Conservation (phyloP, 495 filamentous ascomycete species). For the Trichocladium uniseriatum region DNA sequence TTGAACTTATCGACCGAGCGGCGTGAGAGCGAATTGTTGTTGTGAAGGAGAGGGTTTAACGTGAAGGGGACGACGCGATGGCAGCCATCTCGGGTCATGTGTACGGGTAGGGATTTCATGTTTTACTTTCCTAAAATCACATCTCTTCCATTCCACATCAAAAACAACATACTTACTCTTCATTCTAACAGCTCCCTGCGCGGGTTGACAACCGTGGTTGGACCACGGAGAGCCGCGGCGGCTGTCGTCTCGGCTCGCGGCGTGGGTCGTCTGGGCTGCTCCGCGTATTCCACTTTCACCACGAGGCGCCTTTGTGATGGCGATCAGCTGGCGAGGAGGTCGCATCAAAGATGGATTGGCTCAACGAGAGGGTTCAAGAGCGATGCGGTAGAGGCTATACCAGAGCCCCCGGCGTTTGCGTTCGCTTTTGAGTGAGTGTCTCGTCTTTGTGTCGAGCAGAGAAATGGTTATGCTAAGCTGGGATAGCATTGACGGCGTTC, state of each 20-base stretch:
- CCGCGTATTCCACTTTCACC: neutral
- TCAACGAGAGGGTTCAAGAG: constrained; percentile 4
- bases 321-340: neutral
- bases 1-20: too few relatives aligned
- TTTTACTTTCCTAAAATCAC: too few relatives aligned
- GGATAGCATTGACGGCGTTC: constrained; percentile 84
- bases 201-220: neutral
- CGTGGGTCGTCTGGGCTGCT: neutral
- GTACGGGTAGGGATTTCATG: too few relatives aligned
- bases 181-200: neutral
- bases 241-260: neutral
- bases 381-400: neutral
- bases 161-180: too few relatives aligned
- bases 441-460: neutral
- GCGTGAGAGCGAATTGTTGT: too few relatives aligned
- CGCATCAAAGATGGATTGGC: neutral
- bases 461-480: neutral
- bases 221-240: neutral
- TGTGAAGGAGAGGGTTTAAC: too few relatives aligned
- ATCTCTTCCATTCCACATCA: too few relatives aligned
- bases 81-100: neutral
- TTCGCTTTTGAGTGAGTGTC: constrained; percentile 33
- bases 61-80: too few relatives aligned
- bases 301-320: neutral
- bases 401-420: constrained; percentile 23